Evolutionary conservation across 2,329 filamentous ascomycete species (phyloP).

Genomic region (Nothophaeocryptopus gaeumannii): DNA sequence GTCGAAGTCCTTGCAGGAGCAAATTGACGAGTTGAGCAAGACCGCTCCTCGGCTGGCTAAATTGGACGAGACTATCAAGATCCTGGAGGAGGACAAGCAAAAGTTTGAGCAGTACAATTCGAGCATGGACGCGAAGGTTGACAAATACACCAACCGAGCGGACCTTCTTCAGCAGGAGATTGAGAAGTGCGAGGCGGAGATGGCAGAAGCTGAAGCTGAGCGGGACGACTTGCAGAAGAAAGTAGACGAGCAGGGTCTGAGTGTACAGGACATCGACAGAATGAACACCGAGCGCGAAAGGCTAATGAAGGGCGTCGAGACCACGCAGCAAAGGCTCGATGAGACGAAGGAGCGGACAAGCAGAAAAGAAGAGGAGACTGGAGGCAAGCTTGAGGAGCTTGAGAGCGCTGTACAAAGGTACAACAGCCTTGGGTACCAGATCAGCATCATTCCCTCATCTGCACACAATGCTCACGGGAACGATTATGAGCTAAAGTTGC

Average conservation of each 20-base stretch:
- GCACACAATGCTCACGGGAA: conserved; percentile 81
- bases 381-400: conserved; percentile 82
- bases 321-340: conserved; percentile 71
- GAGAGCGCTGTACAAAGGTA: conserved; percentile 85
- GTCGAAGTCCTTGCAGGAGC: conserved; percentile 73
- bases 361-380: conserved; percentile 86
- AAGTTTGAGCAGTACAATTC: conserved; percentile 97
- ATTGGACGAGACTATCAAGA: conserved; percentile 84
- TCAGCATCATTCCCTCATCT: conserved; percentile 79
- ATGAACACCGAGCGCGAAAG: conserved; percentile 96
- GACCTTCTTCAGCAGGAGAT: conserved; percentile 83
- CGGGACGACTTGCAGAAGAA: conserved; percentile 74
- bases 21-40: conserved; percentile 87
- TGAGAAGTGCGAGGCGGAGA: conserved; percentile 70
- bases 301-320: conserved; percentile 82
- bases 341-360: conserved; percentile 79
- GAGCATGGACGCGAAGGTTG: conserved; percentile 75
- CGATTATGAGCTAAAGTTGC: conserved; percentile 80
- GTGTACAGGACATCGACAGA: conserved; percentile 96
- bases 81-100: conserved; percentile 87
- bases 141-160: conserved; percentile 81
- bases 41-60: conserved; percentile 78
- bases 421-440: conserved; percentile 92
- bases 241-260: conserved; percentile 90
- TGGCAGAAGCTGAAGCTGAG: conserved; percentile 79